These are phyloP conservation scores for Endothia cerciana DNA, from an alignment of 2,329 filamentous ascomycete genomes.

Conservation along the genomic window DNA sequence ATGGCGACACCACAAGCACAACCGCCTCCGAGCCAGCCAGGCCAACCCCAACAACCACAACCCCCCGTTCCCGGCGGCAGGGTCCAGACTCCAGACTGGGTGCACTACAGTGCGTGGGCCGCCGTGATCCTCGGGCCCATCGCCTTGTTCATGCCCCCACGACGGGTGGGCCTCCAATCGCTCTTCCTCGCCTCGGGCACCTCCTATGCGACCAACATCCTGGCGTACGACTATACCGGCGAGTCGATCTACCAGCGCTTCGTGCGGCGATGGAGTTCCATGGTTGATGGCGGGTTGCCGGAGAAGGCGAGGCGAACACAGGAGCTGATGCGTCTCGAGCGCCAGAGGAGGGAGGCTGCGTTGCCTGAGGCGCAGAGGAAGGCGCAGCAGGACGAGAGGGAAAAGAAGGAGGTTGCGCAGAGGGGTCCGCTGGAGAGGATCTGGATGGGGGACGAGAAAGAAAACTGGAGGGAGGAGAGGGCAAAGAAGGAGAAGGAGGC, in stretches of 20 bases:
- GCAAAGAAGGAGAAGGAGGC: conserved; percentile 56
- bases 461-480: conserved; percentile 58
- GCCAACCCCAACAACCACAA: conserved; percentile 2
- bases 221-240: conserved; percentile 61
- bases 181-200: conserved; percentile 53
- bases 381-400: conserved; percentile 35
- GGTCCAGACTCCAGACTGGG: conserved; percentile 36
- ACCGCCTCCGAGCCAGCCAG: conserved; percentile 8
- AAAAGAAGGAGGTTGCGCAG: conserved; percentile 26
- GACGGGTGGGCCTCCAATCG: conserved; percentile 55
- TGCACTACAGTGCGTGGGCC: conserved; percentile 54
- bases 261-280: conserved; percentile 44
- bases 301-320: conserved; percentile 57
- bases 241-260: conserved; percentile 55
- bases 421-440: conserved; percentile 48
- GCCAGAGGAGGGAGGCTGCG: conserved; percentile 42
- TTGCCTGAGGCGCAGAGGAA: conserved; percentile 39
- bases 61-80: conserved; percentile 7
- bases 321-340: conserved; percentile 52
- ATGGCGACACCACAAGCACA: conserved; percentile 27
- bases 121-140: conserved; percentile 52
- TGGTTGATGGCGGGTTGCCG: conserved; percentile 59
- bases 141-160: conserved; percentile 55
- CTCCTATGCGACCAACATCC: conserved; percentile 58
- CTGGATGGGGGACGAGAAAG: conserved; percentile 63